These are phyloP conservation scores for Puccinia hordei DNA, from an alignment of 1,284 basidiomycete species.

Conservation along the genomic window DNA sequence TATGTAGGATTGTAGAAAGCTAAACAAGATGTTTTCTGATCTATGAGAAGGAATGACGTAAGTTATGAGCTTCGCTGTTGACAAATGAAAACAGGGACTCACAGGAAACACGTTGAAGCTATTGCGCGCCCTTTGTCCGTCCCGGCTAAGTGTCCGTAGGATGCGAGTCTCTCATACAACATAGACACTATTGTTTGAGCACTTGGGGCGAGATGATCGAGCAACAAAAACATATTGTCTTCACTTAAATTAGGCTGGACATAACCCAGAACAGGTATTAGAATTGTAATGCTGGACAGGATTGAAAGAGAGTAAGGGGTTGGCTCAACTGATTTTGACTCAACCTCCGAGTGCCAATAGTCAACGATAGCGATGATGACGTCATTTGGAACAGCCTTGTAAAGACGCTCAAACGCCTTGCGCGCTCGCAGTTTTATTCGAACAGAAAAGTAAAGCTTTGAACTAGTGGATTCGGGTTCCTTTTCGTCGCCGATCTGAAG, in stretches of 20 bases:
- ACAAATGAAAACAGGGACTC: slow-evolving; percentile 11
- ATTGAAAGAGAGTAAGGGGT: not conserved
- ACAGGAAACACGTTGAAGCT: slow-evolving; percentile 44
- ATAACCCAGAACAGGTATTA: slow-evolving; percentile 23
- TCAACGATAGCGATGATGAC: slow-evolving; percentile 79
- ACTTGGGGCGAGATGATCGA: slow-evolving; percentile 79
- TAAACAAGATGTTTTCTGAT: slow-evolving; percentile 71
- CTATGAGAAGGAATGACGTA: slow-evolving; percentile 60
- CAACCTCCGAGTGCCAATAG: slow-evolving; percentile 66
- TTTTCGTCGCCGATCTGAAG: slow-evolving; percentile 51
- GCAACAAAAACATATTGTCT: slow-evolving; percentile 70
- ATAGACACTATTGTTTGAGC: slow-evolving; percentile 86
- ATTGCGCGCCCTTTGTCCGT: slow-evolving; percentile 51
- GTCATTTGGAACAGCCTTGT: slow-evolving; percentile 75
- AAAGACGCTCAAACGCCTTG: slow-evolving; percentile 80
- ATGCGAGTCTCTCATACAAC: slow-evolving; percentile 77
- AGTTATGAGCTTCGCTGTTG: slow-evolving; percentile 36
- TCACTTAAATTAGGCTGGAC: slow-evolving; percentile 55
- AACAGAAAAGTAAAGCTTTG: slow-evolving; percentile 65
- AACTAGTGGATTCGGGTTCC: slow-evolving; percentile 67
- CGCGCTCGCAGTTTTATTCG: slow-evolving; percentile 71
- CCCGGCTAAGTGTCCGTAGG: slow-evolving; percentile 53
- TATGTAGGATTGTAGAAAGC: slow-evolving; percentile 87
- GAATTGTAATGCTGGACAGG: slow-evolving; percentile 38
- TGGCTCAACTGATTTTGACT: slow-evolving; percentile 35